Evolutionary conservation across 2,329 filamentous ascomycete species (phyloP).

Genomic region (Trichoderma sp.): DNA sequence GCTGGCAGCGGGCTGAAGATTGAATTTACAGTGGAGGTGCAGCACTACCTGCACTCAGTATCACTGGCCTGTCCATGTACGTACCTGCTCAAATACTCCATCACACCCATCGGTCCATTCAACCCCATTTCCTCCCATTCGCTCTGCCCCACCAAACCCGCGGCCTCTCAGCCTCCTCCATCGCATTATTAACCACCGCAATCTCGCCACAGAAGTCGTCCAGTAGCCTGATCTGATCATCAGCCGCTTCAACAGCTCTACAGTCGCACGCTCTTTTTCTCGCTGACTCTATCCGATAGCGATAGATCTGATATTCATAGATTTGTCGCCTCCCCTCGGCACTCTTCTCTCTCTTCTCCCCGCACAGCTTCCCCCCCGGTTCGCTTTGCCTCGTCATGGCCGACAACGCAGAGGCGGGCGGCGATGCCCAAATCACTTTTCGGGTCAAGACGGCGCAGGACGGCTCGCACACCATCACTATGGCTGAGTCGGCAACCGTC

Average conservation of each 20-base stretch:
- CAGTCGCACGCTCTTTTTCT: neutral
- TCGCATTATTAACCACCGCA: conserved; percentile 4
- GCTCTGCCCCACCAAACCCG: conserved; percentile 3
- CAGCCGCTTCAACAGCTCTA: neutral
- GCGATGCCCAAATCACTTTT: conserved; percentile 83
- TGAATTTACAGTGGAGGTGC: neutral
- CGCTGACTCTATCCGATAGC: neutral
- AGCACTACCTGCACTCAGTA: no score
- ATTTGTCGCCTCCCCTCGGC: neutral
- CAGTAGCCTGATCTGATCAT: neutral
- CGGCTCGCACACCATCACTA: conserved; percentile 77
- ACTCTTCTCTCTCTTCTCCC: neutral
- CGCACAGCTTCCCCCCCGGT: neutral
- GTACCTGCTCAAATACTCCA: neutral
- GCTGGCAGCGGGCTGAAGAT: neutral
- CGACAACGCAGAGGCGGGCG: conserved; percentile 58
- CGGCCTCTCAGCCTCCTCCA: neutral
- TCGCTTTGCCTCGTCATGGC: conserved; percentile 50
- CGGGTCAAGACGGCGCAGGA: conserved; percentile 97
- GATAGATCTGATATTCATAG: neutral
- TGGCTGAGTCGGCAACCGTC: conserved; percentile 73
- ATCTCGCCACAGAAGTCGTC: conserved; percentile 3
- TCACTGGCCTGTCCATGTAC: neutral
- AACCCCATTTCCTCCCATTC: neutral
- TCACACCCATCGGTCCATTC: neutral